Conservation (phyloP, 768 basidiomycete genomes). For the Cubamyces lactineus region DNA sequence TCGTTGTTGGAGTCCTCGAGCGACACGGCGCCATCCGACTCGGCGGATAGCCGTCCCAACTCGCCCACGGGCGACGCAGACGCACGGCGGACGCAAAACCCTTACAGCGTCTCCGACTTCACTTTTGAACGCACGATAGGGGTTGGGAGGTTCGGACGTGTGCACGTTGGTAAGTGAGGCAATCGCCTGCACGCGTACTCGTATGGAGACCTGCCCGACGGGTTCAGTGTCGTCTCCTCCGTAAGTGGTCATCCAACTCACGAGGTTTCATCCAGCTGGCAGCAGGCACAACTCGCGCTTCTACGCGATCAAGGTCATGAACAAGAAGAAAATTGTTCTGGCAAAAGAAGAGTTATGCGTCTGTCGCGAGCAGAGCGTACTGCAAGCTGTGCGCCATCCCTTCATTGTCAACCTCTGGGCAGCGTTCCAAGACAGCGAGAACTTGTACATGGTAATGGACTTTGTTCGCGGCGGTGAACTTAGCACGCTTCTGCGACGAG, state of each 20-base stretch:
- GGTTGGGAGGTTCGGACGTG: slow-evolving; percentile 97
- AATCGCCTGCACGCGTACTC: not conserved
- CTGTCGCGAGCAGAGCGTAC: slow-evolving; percentile 89
- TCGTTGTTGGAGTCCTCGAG: too few relatives aligned
- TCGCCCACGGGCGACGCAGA: slow-evolving; percentile 11
- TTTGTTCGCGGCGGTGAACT: slow-evolving; percentile 97
- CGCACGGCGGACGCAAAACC: slow-evolving; percentile 58
- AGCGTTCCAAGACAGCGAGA: slow-evolving; percentile 88
- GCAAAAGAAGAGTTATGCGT: slow-evolving; percentile 98
- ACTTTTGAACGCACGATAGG: slow-evolving; percentile 83
- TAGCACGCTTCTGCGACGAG: slow-evolving; percentile 89
- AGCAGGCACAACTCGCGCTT: slow-evolving; percentile 93
- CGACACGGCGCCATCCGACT: too few relatives aligned
- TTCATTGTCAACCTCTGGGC: slow-evolving; percentile 98
- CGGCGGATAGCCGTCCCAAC: too few relatives aligned
- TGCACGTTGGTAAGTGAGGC: slow-evolving; percentile 70
- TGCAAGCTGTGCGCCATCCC: slow-evolving; percentile 84
- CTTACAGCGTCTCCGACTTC: slow-evolving; percentile 76
- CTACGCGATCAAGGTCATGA: slow-evolving; percentile 94
- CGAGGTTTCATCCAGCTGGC: slow-evolving; percentile 53
- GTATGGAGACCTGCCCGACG: not conserved
- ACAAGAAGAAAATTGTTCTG: slow-evolving; percentile 88
- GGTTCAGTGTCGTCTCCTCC: not conserved
- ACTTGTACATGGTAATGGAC: slow-evolving; percentile 98
- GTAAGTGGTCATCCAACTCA: not conserved